Evolutionary conservation across 2,329 filamentous ascomycete species (phyloP).

Genomic region (Beauveria australis): DNA sequence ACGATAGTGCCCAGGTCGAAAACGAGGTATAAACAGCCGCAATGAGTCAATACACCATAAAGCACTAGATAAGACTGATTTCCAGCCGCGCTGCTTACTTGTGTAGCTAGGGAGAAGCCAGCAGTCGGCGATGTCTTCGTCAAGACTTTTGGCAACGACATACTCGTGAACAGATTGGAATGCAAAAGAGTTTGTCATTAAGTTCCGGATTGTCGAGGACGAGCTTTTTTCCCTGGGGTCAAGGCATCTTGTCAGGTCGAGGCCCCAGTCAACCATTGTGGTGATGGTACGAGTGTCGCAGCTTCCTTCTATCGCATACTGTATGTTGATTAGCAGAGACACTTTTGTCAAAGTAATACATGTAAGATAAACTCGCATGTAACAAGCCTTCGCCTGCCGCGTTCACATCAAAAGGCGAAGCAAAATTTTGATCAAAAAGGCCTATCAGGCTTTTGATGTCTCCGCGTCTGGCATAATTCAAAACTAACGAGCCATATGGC

Average conservation of each 20-base stretch:
- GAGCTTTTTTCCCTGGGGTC: not conserved
- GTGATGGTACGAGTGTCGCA: not conserved
- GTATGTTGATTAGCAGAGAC: not conserved
- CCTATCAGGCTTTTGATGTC: not conserved
- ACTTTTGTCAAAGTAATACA: not conserved
- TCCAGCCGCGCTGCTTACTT: no score
- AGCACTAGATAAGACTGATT: no score
- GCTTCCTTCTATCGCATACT: not conserved
- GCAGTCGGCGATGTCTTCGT: not conserved
- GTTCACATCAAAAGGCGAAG: not conserved
- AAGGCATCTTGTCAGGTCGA: not conserved
- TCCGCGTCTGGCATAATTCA: not conserved
- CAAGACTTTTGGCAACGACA: not conserved
- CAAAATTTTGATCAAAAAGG: not conserved
- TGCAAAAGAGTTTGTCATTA: accelerated
- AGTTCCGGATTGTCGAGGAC: no score
- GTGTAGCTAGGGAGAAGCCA: not conserved
- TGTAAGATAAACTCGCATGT: not conserved
- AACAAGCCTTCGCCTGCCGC: not conserved
- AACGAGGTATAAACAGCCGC: not conserved
- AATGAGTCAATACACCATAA: not conserved
- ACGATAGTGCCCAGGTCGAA: not conserved
- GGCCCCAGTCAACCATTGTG: not conserved
- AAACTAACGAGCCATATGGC: not conserved
- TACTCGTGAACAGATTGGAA: not conserved